Evolutionary conservation across 352 stramenopile species (phyloP), one percentile per base, ranked within the genome.

Genomic region (Globisporangium acanthophoron): DNA sequence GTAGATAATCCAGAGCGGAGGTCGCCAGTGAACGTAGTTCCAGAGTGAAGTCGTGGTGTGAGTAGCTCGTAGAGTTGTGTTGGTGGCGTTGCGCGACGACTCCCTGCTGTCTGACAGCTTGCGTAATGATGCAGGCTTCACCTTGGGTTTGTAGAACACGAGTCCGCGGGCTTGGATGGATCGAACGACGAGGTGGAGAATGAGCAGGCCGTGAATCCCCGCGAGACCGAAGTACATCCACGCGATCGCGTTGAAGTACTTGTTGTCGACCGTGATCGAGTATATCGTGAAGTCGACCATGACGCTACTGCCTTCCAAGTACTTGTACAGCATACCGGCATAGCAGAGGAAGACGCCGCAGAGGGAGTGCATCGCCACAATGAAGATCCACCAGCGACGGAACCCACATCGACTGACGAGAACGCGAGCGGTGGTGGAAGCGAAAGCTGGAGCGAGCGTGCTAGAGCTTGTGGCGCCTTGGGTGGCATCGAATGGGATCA

Each of bases 11-110:
- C 44, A 53, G 16, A 13, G 31, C 37, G 43, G 47, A 47, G 15
- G 37, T 43, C 37, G 37, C 12, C 41, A 33, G 20, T 52, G 50
- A 5, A 37, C 12, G 7, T 51, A 41, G 13, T 61, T 52, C 54
- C 69, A 57, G 6, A 73, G 40, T 6, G 62, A 62, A 7, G 52
- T 70, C 31, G 58, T 73, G 29, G 64, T 27, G 70, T 63, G 16
- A 74, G 58, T 18, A 67, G 40, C 5, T 24, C 21, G 49, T 37
- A 9, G 21, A 0, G 43, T 4, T 46, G 5, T 16, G 39, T 29
- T n/a, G 44, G 31, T 7, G 21, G 21, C 21, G 1, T 24, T 24
- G 21, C 21, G 21, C 21, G 21, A 24, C 21, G 21, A 24, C 21
- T 24, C 21, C 21, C 21, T 24, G 21, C 21, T 24, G 21, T 24